Conservation (phyloP, 2,329 filamentous ascomycete genomes). For the Pleurostoma richardsiae region DNA sequence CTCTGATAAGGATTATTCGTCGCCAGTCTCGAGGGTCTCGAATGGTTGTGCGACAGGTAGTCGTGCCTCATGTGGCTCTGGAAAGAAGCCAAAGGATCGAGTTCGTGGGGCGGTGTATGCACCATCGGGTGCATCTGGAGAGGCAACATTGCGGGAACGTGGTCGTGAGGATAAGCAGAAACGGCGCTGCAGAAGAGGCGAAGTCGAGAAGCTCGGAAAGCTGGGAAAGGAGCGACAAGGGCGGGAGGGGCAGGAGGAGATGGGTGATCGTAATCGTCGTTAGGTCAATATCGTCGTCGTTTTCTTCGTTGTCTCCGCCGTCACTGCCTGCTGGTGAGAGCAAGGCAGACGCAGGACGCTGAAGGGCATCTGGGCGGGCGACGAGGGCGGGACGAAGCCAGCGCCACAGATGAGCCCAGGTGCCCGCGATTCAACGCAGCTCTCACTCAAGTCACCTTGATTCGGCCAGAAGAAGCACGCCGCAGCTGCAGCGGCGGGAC, state of each 20-base stretch:
- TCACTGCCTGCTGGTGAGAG: constrained; percentile 39
- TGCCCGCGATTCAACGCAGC: not conserved
- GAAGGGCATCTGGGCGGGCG: constrained; percentile 31
- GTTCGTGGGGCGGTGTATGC: constrained; percentile 31
- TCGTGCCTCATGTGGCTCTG: constrained; percentile 20
- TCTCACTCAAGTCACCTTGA: no score
- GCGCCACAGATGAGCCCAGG: constrained; percentile 1
- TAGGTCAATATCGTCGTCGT: constrained; percentile 15
- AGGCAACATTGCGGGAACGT: constrained; percentile 41
- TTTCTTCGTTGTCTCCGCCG: constrained; percentile 2
- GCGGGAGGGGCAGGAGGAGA: no score
- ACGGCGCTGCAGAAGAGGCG: constrained; percentile 13
- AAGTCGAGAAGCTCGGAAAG: constrained; percentile 2
- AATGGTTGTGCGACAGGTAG: constrained; percentile 16
- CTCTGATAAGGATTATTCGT: constrained; percentile 8
- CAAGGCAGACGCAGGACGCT: constrained; percentile 29
- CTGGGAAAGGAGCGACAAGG: no score
- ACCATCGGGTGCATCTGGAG: constrained; percentile 47
- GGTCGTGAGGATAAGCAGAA: constrained; percentile 9
- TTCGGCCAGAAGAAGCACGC: no score
- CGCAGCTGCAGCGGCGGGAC: no score
- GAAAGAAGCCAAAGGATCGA: constrained; percentile 26
- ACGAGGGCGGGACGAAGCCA: constrained; percentile 7
- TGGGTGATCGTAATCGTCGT: not conserved
- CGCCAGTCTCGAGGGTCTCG: constrained; percentile 7